phyloP scores from a whole-genome alignment of 176 grass and related monocot species.

The Alopecurus myosuroides region DNA sequence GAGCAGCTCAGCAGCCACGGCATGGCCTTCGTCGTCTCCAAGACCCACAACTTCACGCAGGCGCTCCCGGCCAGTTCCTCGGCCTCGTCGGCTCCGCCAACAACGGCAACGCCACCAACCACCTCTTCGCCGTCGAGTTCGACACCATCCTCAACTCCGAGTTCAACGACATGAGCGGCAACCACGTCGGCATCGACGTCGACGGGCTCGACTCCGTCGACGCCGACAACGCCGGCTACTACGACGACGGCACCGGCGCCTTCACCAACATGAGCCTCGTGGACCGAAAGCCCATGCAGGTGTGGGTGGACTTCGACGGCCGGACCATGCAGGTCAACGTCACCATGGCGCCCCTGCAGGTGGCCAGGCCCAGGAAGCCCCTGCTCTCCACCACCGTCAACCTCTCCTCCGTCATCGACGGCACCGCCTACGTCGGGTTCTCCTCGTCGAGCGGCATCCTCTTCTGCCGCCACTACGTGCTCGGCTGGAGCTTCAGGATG shows the following conservation, averaged over 20 bases:
- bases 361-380: constrained; percentile 39
- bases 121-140: constrained; percentile 80
- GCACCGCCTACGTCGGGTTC: constrained; percentile 71
- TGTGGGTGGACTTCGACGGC: constrained; percentile 87
- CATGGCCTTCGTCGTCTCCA: constrained; percentile 58
- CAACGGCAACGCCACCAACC: constrained; percentile 67
- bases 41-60: constrained; percentile 40
- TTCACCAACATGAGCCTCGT: constrained; percentile 55
- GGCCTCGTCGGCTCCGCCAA: constrained; percentile 53
- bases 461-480: constrained; percentile 60
- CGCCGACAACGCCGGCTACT: constrained; percentile 61
- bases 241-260: constrained; percentile 39
- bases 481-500: constrained; percentile 61
- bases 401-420: constrained; percentile 62
- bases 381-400: constrained; percentile 59
- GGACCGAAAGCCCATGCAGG: constrained; percentile 52
- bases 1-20: constrained; percentile 67
- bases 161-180: constrained; percentile 73
- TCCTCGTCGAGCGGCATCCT: constrained; percentile 62
- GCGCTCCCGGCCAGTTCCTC: constrained; percentile 67
- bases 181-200: constrained; percentile 84
- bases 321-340: constrained; percentile 49
- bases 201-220: constrained; percentile 51
- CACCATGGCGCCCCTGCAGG: constrained; percentile 57
- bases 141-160: constrained; percentile 82